Evolutionary conservation across 2,329 filamentous ascomycete species (phyloP).

Genomic region (Aspergillus cejpii): DNA sequence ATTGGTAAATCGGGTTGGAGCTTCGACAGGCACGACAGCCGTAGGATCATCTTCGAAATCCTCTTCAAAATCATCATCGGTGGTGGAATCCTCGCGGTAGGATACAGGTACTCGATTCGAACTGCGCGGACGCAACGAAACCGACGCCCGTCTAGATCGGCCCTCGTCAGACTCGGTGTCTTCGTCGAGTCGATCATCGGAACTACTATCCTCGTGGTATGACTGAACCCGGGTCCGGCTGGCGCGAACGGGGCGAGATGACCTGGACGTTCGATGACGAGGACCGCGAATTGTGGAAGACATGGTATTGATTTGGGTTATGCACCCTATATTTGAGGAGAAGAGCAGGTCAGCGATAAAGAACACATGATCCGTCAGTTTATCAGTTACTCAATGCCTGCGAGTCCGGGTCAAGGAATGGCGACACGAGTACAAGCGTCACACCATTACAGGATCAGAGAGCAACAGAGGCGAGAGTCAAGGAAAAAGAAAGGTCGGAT

Average conservation of each 20-base stretch:
- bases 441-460: not conserved
- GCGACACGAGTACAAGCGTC: not conserved
- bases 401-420: not conserved
- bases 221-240: conserved; percentile 32
- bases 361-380: conserved; percentile 16
- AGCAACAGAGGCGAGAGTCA: not conserved
- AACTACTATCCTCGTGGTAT: conserved; percentile 35
- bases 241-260: conserved; percentile 31
- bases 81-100: conserved; percentile 34
- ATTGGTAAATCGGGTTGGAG: conserved; percentile 4
- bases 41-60: conserved; percentile 11
- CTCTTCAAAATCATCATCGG: conserved; percentile 23
- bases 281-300: conserved; percentile 22
- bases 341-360: conserved; percentile 4
- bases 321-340: conserved; percentile 11
- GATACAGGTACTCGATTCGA: conserved; percentile 22
- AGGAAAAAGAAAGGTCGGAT: not conserved
- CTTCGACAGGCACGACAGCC: conserved; percentile 9
- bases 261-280: conserved; percentile 15
- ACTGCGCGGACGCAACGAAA: conserved; percentile 29
- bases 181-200: conserved; percentile 23
- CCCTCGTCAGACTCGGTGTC: conserved; percentile 11
- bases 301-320: conserved; percentile 23
- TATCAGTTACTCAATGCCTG: not conserved
- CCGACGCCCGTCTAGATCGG: conserved; percentile 14